Evolutionary conservation across 1,284 basidiomycete species (phyloP), one percentile per base, ranked within the genome.

Genomic region (Anthracocystis setariae): DNA sequence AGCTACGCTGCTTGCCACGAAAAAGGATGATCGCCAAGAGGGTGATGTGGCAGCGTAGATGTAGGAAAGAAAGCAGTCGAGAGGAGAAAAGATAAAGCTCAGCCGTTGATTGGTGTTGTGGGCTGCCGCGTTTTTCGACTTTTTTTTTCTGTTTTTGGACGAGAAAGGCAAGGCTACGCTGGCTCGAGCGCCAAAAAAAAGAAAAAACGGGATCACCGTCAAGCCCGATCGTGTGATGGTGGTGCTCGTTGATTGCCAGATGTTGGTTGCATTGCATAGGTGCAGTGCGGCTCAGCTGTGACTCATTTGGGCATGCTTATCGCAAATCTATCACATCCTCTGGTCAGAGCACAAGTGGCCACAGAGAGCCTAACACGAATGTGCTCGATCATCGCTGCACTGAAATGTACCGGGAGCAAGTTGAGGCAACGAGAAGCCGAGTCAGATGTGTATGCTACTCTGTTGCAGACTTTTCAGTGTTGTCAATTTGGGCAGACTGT

Each of bases 181-280:
- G 60, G 60, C 60, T 63, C 60, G 60, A 63, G 60, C 60, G 50
- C 33, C 21, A 25, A 32, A 42, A n/a, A n/a, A n/a, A n/a, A n/a
- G n/a, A n/a, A n/a, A n/a, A n/a, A n/a, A 51, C 45, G 29, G 18
- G 44, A 38, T 42, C 43, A 29, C 29, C 39, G 20, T 20, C 5
- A 5, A 38, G 18, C 49, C 49, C 49, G 49, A 51, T 51, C 49
- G 49, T 13, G 49, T 51, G 48, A 24, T 15, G 13, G n/a, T 12
- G 13, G 24, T 17, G 3, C 47, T 8, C 17, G 32, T 33, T 33
- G 32, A 33, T n/a, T 20, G n/a, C 39, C n/a, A 42, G 20, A 42
- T 42, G 39, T 13, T 42, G 21, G 8, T 21, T 21, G 39, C 39
- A 42, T 42, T 42, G 18, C 39, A 21, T n/a, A n/a, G n/a, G n/a